A percentile compares a stretch with the other conserved stretches of the same genome.
phyloP scores from a whole-genome alignment of 139 green algal species.

The Tetraselmis chui region DNA sequence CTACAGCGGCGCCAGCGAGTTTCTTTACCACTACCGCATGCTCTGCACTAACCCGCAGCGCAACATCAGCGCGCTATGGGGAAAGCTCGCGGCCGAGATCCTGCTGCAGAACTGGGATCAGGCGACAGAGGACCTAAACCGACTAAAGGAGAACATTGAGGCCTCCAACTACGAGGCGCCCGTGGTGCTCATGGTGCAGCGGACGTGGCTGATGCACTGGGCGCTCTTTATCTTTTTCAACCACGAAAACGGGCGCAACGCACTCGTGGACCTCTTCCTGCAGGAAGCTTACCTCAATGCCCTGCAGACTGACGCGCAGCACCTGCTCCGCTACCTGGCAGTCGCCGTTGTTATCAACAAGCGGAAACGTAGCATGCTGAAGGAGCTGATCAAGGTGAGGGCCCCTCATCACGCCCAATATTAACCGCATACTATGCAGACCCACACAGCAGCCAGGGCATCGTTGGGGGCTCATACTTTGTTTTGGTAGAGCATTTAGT shows the following conservation, averaged over 20 bases:
- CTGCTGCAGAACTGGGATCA: conserved; percentile 65
- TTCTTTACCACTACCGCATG: conserved; percentile 87
- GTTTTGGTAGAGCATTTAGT: too few species aligned
- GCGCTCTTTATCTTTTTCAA: conserved; percentile 98
- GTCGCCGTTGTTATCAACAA: conserved; percentile 89
- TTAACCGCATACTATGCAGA: too few species aligned
- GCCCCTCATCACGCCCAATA: too few species aligned
- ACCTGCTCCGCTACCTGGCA: conserved; percentile 91
- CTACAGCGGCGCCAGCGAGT: conserved; percentile 85
- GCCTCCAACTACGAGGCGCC: conserved; percentile 54
- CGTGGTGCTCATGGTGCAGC: conserved; percentile 72
- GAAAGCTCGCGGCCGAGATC: conserved; percentile 92
- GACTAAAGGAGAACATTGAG: conserved; percentile 85
- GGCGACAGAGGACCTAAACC: conserved; percentile 85
- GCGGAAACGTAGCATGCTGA: conserved; percentile 72
- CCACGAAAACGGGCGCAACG: conserved; percentile 87
- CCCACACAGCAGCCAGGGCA: too few species aligned
- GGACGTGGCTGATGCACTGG: conserved; percentile 98
- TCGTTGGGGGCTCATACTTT: too few species aligned
- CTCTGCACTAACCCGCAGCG: conserved; percentile 78
- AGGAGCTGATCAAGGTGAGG: conserved; percentile 81
- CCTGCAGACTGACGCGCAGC: conserved; percentile 82
- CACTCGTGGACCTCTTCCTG: conserved; percentile 94
- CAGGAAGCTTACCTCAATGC: conserved; percentile 78
- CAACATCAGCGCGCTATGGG: conserved; percentile 85